Conservation (phyloP, 78 protist genomes). For the Dictyostelium capitatum region DNA sequence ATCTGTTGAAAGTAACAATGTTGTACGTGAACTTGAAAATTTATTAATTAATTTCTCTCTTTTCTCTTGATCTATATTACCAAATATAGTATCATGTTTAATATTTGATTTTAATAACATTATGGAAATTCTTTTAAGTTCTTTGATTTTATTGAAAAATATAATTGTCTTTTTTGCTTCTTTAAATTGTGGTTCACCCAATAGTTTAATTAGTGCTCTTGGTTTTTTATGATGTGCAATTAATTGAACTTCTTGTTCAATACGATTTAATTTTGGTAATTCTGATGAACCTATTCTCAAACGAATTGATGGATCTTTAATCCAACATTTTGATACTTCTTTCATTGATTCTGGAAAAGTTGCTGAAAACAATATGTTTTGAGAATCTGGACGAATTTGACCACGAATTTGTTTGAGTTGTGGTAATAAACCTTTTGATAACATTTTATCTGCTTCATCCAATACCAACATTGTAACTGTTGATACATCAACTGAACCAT, state of each 20-base stretch:
- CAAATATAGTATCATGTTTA: constrained; percentile 35
- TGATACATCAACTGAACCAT: constrained; percentile 87
- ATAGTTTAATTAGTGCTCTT: constrained; percentile 68
- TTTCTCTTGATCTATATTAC: constrained; percentile 16
- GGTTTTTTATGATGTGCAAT: constrained; percentile 87
- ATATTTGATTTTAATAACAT: constrained; percentile 86
- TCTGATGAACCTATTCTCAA: constrained; percentile 97
- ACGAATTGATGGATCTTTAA: constrained; percentile 90
- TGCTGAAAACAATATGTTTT: constrained; percentile 97
- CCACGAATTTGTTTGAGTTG: constrained; percentile 86
- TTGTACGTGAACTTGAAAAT: constrained; percentile 14
- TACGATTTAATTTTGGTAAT: constrained; percentile 86
- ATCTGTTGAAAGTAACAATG: constrained; percentile 33
- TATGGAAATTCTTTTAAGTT: constrained; percentile 10
- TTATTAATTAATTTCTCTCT: constrained; percentile 24
- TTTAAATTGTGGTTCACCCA: background rate
- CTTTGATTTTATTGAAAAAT: constrained; percentile 50
- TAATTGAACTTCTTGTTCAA: constrained; percentile 87
- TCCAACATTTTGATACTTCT: constrained; percentile 94
- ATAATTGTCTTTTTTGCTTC: constrained; percentile 37
- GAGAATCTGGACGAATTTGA: constrained; percentile 82
- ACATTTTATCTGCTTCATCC: constrained; percentile 99
- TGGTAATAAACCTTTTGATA: constrained; percentile 99
- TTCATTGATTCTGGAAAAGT: constrained; percentile 97
- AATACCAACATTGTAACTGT: constrained; percentile 87